These are phyloP conservation scores for Sarocladiaceae sp. DNA, from an alignment of 2,329 filamentous ascomycete species.

Conservation along the genomic window DNA sequence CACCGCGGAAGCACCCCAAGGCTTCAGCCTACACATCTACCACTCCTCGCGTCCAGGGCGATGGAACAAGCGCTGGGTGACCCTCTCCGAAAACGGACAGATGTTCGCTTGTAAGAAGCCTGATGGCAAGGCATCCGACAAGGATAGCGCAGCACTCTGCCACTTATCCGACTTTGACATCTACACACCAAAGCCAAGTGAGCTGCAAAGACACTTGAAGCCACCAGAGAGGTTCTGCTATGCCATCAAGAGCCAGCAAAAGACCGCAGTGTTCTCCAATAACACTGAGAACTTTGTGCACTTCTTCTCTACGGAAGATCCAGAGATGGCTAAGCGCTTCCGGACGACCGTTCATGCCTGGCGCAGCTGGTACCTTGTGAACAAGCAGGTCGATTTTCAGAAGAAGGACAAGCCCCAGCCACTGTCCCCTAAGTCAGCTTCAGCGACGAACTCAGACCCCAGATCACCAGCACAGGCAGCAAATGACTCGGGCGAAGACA, in stretches of 20 bases:
- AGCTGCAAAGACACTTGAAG: slow-evolving; percentile 64
- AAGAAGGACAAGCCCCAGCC: slow-evolving; percentile 19
- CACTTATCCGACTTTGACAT: slow-evolving; percentile 91
- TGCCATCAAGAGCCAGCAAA: slow-evolving; percentile 88
- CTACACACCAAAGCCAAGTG: slow-evolving; percentile 66
- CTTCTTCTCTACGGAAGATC: slow-evolving; percentile 80
- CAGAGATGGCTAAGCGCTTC: slow-evolving; percentile 59
- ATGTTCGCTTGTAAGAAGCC: slow-evolving; percentile 63
- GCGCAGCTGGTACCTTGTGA: slow-evolving; percentile 88
- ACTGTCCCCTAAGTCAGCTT: not conserved
- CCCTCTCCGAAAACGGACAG: slow-evolving; percentile 68
- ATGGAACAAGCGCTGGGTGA: slow-evolving; percentile 83
- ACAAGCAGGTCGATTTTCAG: slow-evolving; percentile 53
- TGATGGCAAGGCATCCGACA: slow-evolving; percentile 51
- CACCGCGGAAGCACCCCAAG: slow-evolving; percentile 51
- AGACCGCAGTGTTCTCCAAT: slow-evolving; percentile 73
- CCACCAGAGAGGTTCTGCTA: slow-evolving; percentile 82
- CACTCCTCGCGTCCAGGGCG: slow-evolving; percentile 77
- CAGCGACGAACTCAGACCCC: slow-evolving; percentile 10
- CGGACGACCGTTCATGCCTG: slow-evolving; percentile 67
- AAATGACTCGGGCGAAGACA: slow-evolving; percentile 35
- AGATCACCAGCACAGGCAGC: not conserved
- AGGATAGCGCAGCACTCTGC: slow-evolving; percentile 66
- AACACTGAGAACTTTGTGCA: slow-evolving; percentile 78
- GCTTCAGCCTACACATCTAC: slow-evolving; percentile 65